These are phyloP conservation scores for Scedosporium boydii DNA, from an alignment of 2,329 filamentous ascomycete genomes.

Conservation along the genomic window DNA sequence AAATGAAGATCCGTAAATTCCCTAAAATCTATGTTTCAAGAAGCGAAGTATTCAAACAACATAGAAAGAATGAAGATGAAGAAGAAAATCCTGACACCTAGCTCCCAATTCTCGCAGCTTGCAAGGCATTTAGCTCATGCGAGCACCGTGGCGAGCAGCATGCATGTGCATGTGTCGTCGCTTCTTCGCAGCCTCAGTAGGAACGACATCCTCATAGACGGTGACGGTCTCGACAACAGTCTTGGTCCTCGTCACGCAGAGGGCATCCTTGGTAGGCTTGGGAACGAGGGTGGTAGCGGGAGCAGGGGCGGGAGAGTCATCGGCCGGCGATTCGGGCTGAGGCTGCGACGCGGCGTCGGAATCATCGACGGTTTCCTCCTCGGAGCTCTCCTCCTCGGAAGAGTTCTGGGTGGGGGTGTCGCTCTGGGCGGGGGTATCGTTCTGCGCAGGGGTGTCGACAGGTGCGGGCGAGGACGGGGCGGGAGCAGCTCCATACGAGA, in stretches of 20 bases:
- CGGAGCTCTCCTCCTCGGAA: neutral
- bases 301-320: conserved; percentile 3
- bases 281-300: neutral
- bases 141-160: conserved; percentile 21
- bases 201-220: conserved; percentile 18
- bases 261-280: conserved; percentile 10
- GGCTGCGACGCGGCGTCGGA: neutral
- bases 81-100: neutral
- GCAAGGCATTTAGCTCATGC: conserved; percentile 15
- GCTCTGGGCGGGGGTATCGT: neutral
- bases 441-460: neutral
- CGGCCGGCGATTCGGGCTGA: conserved; percentile 4
- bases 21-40: conserved; percentile 4
- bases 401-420: neutral
- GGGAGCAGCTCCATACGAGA: conserved; percentile 28
- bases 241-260: conserved; percentile 18
- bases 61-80: conserved; percentile 2
- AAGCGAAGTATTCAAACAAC: neutral
- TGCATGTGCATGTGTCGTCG: conserved; percentile 26
- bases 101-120: neutral
- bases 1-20: conserved; percentile 2
- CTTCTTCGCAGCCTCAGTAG: conserved; percentile 1
- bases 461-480: neutral
- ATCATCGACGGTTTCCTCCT: neutral
- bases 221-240: conserved; percentile 38